These are phyloP conservation scores for Trichomonascaceae sp. DNA, from an alignment of 1,139 yeast species.

Conservation along the genomic window DNA sequence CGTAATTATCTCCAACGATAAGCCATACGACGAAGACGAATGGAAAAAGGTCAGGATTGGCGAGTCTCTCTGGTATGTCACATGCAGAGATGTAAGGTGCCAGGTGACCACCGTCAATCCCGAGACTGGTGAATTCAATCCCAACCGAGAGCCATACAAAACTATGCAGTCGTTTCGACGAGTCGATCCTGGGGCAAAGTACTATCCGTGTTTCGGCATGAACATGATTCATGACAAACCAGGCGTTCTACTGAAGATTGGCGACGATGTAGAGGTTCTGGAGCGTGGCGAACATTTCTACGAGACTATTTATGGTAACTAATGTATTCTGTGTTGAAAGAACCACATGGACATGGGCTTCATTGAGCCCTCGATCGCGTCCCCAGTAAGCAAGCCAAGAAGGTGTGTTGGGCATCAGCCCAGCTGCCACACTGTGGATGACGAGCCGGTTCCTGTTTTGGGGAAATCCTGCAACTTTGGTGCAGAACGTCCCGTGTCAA, in stretches of 20 bases:
- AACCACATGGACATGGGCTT: neutral
- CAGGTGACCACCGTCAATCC: constrained; percentile 29
- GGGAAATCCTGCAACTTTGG: no score
- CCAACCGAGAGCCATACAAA: constrained; percentile 23
- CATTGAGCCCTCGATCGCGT: no score
- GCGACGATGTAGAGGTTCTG: constrained; percentile 20
- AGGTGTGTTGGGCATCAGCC: no score
- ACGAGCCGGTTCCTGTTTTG: no score
- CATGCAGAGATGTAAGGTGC: constrained; percentile 29
- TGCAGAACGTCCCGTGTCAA: no score
- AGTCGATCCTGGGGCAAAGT: constrained; percentile 26
- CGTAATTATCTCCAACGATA: constrained; percentile 22
- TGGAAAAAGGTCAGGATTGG: constrained; percentile 25
- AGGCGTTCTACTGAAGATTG: constrained; percentile 20
- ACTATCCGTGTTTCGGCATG: constrained; percentile 28
- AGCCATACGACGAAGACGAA: constrained; percentile 28
- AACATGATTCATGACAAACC: constrained; percentile 23
- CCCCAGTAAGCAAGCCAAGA: no score
- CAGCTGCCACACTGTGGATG: no score
- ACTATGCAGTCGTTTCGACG: constrained; percentile 27
- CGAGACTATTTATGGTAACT: constrained; percentile 2
- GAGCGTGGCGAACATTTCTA: constrained; percentile 15
- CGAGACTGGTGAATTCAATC: constrained; percentile 24
- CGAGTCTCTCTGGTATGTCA: constrained; percentile 20
- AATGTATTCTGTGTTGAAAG: neutral